Conservation (phyloP, 1,284 basidiomycete species). For the Exobasidium rhododendri region DNA sequence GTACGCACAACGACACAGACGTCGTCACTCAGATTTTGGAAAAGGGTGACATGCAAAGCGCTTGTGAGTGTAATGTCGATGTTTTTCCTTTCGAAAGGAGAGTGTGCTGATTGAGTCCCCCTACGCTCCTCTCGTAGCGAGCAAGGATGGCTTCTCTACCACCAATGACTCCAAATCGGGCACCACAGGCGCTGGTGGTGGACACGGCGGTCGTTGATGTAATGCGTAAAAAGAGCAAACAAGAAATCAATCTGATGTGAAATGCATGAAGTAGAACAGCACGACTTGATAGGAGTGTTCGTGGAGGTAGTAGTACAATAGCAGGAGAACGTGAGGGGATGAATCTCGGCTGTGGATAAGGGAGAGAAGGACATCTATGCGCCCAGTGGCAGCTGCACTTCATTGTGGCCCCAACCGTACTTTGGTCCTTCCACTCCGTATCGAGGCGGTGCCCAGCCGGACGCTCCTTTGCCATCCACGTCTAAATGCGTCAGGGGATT, state of each 20-base stretch:
- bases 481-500: not conserved
- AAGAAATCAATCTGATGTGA: too few species aligned
- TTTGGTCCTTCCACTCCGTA: constrained; percentile 21
- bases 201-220: too few species aligned
- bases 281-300: too few species aligned
- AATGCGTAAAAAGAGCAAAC: too few species aligned
- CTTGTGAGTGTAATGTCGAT: constrained; percentile 19
- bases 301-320: too few species aligned
- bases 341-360: too few species aligned
- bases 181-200: constrained; percentile 35
- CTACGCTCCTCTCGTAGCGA: constrained; percentile 3
- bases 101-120: not conserved
- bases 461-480: constrained; percentile 17
- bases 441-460: constrained; percentile 43
- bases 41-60: constrained; percentile 47
- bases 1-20: constrained; percentile 48
- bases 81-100: not conserved
- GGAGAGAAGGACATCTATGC: too few species aligned
- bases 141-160: constrained; percentile 38
- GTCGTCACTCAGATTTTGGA: constrained; percentile 51
- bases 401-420: constrained; percentile 16
- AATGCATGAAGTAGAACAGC: too few species aligned
- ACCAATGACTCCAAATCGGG: constrained; percentile 42
- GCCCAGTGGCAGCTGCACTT: not conserved
- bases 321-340: too few species aligned